Evolutionary conservation across 495 filamentous ascomycete species (phyloP).

Genomic region (Trichocladium uniseriatum): DNA sequence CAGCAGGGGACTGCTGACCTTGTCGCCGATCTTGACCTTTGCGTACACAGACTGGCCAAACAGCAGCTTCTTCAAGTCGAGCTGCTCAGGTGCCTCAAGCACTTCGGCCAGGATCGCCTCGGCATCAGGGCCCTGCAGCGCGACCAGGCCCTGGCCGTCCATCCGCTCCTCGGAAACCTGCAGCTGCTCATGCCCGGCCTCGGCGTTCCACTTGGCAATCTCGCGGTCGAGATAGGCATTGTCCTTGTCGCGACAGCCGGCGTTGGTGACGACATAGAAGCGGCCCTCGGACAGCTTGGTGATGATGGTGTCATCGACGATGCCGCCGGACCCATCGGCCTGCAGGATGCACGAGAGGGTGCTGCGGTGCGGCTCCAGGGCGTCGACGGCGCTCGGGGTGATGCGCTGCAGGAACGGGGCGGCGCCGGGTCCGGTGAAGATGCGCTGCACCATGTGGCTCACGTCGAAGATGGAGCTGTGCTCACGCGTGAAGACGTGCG

Average conservation of each 20-base stretch:
- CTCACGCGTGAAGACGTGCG: conserved; percentile 78
- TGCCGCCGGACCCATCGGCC: conserved; percentile 65
- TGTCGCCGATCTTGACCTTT: conserved; percentile 33
- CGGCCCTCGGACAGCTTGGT: conserved; percentile 56
- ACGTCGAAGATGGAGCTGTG: conserved; percentile 89
- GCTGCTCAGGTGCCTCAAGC: conserved; percentile 33
- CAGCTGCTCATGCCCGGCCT: conserved; percentile 44
- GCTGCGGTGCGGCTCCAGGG: conserved; percentile 41
- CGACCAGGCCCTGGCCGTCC: conserved; percentile 69
- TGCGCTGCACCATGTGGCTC: conserved; percentile 61
- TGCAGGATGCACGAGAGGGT: conserved; percentile 76
- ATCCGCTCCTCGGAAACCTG: conserved; percentile 47
- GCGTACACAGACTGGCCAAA: conserved; percentile 64
- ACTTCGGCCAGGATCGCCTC: conserved; percentile 50
- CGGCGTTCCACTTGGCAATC: conserved; percentile 51
- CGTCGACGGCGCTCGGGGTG: conserved; percentile 58
- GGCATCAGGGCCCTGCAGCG: conserved; percentile 78
- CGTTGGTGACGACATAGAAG: conserved; percentile 95
- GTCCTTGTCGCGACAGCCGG: conserved; percentile 85
- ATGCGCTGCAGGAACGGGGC: conserved; percentile 66
- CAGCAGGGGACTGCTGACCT: conserved; percentile 45
- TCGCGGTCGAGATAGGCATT: conserved; percentile 59
- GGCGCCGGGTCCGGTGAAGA: conserved; percentile 68
- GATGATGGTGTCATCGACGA: conserved; percentile 88
- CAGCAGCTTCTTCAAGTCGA: conserved; percentile 59